phyloP scores from a whole-genome alignment of 2,329 filamentous ascomycete genomes.

The Monosporascus sp. region DNA sequence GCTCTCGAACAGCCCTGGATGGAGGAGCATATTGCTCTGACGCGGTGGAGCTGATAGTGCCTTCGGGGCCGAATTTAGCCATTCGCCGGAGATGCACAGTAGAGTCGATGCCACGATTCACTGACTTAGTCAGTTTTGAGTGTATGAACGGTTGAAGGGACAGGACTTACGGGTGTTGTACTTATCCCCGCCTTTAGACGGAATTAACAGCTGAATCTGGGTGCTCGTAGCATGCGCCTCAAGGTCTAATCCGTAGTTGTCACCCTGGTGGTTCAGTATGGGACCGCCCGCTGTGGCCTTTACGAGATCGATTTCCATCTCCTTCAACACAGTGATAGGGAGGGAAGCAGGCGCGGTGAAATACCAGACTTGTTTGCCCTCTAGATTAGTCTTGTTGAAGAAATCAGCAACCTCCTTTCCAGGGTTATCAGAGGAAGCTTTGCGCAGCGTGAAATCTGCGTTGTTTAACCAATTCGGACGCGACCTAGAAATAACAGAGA shows the following conservation, averaged over 20 bases:
- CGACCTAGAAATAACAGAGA: constrained; percentile 12
- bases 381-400: constrained; percentile 53
- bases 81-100: constrained; percentile 62
- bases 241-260: constrained; percentile 56
- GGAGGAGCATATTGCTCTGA: constrained; percentile 38
- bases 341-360: constrained; percentile 68
- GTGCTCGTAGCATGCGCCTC: constrained; percentile 46
- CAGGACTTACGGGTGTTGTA: constrained; percentile 48
- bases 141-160: constrained; percentile 3
- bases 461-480: constrained; percentile 38
- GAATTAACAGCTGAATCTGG: constrained; percentile 56
- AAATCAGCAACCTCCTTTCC: constrained; percentile 46
- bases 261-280: constrained; percentile 58
- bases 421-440: constrained; percentile 36
- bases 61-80: constrained; percentile 46
- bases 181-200: constrained; percentile 47
- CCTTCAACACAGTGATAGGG: constrained; percentile 61
- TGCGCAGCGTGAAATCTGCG: constrained; percentile 50
- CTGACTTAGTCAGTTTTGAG: constrained; percentile 26
- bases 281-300: constrained; percentile 46
- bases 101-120: constrained; percentile 45
- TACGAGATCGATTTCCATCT: constrained; percentile 56
- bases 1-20: constrained; percentile 49
- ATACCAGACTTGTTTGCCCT: constrained; percentile 75
- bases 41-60: constrained; percentile 34